Evolutionary conservation across 2,329 filamentous ascomycete species (phyloP).

Genomic region (Epichloe gansuensis): DNA sequence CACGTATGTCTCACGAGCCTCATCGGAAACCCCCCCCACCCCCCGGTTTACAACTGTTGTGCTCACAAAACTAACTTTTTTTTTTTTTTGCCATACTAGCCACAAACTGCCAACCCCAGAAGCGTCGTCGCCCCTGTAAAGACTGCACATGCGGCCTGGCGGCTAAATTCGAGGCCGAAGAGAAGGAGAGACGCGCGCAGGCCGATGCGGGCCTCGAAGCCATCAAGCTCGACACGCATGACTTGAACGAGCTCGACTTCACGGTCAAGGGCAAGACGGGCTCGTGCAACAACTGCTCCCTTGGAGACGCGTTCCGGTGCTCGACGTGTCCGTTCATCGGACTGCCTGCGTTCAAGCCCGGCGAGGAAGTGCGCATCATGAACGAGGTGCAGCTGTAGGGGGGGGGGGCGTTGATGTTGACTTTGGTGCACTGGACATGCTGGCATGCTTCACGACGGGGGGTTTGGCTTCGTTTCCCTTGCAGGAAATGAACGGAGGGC

Average conservation of each 20-base stretch:
- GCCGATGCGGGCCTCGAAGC: conserved; percentile 52
- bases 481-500: too few relatives aligned
- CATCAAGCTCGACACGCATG: conserved; percentile 60
- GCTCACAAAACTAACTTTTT: neutral
- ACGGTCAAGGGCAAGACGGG: conserved; percentile 96
- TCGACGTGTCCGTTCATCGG: conserved; percentile 71
- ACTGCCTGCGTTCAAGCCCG: conserved; percentile 89
- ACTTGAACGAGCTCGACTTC: conserved; percentile 81
- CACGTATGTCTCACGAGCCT: conserved; percentile 49
- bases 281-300: conserved; percentile 83
- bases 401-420: neutral
- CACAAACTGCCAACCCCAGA: conserved; percentile 77
- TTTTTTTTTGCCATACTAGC: conserved; percentile 31
- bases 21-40: neutral
- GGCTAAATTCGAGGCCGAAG: conserved; percentile 74
- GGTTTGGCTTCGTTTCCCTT: neutral
- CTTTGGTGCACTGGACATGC: neutral
- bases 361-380: conserved; percentile 80
- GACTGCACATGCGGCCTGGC: conserved; percentile 94
- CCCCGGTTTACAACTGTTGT: neutral
- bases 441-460: neutral
- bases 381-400: conserved; percentile 71
- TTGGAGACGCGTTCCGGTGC: conserved; percentile 81
- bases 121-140: conserved; percentile 88
- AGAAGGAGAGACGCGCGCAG: conserved; percentile 56